Conservation (phyloP, 257 asterid genomes). For the Solanum appendiculatum region DNA sequence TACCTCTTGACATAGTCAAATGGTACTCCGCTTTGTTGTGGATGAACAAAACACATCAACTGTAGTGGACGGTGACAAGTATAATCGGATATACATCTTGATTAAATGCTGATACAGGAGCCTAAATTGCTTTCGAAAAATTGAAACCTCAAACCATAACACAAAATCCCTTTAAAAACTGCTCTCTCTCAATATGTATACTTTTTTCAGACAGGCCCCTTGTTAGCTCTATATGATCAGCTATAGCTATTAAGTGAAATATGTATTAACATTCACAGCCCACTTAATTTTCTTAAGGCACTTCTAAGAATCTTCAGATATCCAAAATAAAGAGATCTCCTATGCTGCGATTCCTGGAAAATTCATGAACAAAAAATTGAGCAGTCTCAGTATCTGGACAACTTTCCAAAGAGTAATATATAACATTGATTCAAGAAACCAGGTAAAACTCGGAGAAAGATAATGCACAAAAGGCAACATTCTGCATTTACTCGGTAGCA, state of each 20-base stretch:
- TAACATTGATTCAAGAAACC: background rate
- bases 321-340: constrained; percentile 28
- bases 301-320: constrained; percentile 42
- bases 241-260: constrained; percentile 24
- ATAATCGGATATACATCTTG: constrained; percentile 57
- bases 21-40: constrained; percentile 28
- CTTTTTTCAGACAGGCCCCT: constrained; percentile 19
- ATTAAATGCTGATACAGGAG: constrained; percentile 34
- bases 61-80: constrained; percentile 44
- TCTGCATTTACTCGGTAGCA: background rate
- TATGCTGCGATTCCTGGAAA: constrained; percentile 72
- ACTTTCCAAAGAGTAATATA: background rate
- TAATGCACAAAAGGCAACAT: background rate
- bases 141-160: background rate
- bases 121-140: constrained; percentile 25
- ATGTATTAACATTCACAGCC: constrained; percentile 26
- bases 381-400: background rate
- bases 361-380: background rate
- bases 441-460: background rate
- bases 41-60: constrained; percentile 35
- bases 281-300: constrained; percentile 25
- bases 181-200: constrained; percentile 14
- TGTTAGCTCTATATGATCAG: constrained; percentile 44
- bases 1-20: constrained; percentile 25
- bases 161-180: background rate